Evolutionary conservation across 2,329 filamentous ascomycete species (phyloP).

Genomic region (Elsinoe necatrix): DNA sequence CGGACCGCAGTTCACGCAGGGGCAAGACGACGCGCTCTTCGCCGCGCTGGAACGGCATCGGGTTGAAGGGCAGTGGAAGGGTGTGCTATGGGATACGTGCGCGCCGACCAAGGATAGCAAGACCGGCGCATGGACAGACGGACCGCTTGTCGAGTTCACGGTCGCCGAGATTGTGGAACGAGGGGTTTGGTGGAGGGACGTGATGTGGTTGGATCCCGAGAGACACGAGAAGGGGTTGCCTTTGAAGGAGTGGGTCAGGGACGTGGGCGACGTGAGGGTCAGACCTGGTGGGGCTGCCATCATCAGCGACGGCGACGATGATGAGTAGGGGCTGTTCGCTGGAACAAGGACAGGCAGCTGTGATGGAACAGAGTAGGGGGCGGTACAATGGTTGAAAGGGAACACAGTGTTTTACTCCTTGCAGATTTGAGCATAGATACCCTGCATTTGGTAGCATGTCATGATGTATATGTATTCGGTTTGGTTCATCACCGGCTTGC

Average conservation of each 20-base stretch:
- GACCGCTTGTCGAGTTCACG: not conserved
- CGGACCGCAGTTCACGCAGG: constrained; percentile 26
- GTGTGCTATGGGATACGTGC: constrained; percentile 6
- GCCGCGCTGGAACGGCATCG: not conserved
- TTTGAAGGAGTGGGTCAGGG: constrained; percentile 5
- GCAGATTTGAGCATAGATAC: not conserved
- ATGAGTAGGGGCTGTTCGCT: too few species aligned
- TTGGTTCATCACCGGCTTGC: not conserved
- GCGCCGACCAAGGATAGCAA: not conserved
- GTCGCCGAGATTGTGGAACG: constrained; percentile 5
- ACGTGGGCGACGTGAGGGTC: constrained; percentile 17
- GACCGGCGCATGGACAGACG: not conserved
- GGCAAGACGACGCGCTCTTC: constrained; percentile 27
- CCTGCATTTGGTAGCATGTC: not conserved
- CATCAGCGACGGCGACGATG: not conserved
- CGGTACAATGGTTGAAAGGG: too few species aligned
- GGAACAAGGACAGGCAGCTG: too few species aligned
- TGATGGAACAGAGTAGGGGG: too few species aligned
- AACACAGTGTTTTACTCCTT: too few species aligned
- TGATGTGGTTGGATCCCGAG: not conserved
- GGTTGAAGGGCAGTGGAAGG: not conserved
- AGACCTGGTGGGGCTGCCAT: not conserved
- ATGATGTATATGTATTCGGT: not conserved
- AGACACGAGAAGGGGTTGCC: not conserved
- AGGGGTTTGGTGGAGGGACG: constrained; percentile 10